Base-by-base conservation (phyloP, 106 monocot genomes). In the Platanthera guangdongensis region DNA sequence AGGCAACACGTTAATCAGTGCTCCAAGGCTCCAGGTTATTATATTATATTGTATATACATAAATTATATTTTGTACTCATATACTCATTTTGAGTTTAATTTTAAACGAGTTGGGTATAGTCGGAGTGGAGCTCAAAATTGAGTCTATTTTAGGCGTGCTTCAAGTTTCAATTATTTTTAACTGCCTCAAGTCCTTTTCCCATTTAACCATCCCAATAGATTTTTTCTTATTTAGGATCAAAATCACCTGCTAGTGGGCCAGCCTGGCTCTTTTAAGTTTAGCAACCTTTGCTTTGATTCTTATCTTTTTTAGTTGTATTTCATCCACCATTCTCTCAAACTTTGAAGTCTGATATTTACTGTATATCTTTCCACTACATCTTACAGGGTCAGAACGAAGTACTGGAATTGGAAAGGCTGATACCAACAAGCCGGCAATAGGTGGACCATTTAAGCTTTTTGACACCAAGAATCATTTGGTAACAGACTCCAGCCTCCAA, bases 361-460 rank as follows among this genome's bases (percentile, higher is more conserved):
- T 71, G 4, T 16, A 45, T 59, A 2, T 68, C 11, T 74, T 39
- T 80, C 7, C 51, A 4, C 73, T 75, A 39, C 73, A 12, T 54
- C 63, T 76, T 72, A 77, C 82, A 86, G 91, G 86, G 45, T 80
- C 86, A 77, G 22, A 79, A 47, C 84, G 80, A 78, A 74, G 50
- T 75, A 52, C 69, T 49, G 51, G 16, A 13, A 65, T 78, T 72
- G 78, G 78, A 52, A 75, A 74, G 45, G 77, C 68, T 59, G 75
- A 52, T 70, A 70, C 16, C 47, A 86, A 92, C 76, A 85, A 87
- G 54, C 95, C 95, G 21, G 95, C 87, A 67, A 90, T 95, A 73
- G 94, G 97, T 62, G 97, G 97, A 4, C 84, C 91, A 71, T 99
- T 99, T 85, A 86, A 78, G 82, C 77, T 99, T 54, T 76, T 85